Percentiles rank a stretch among this genome's conserved stretches.
phyloP scores from a whole-genome alignment of 2,329 filamentous ascomycete genomes.

The Fusarium scirpi region DNA sequence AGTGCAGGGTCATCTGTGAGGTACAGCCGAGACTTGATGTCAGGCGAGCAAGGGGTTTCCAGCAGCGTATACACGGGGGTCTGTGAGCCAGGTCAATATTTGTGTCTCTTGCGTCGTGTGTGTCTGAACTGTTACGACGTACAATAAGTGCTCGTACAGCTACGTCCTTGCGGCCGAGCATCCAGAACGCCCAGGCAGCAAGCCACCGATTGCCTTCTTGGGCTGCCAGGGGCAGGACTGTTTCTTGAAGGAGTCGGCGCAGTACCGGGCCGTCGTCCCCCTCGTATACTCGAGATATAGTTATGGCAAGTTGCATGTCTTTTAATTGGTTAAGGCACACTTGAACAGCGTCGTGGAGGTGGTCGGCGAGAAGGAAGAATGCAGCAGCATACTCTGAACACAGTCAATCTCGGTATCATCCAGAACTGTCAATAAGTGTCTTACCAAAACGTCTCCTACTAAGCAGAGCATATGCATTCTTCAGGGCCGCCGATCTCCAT shows the following conservation, averaged over 20 bases:
- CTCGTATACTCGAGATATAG: slow-evolving; percentile 88
- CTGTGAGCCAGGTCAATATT: slow-evolving; percentile 55
- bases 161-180: slow-evolving; percentile 83
- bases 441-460: slow-evolving; percentile 88
- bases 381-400: slow-evolving; percentile 88
- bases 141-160: slow-evolving; percentile 86
- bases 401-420: slow-evolving; percentile 48
- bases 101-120: background rate
- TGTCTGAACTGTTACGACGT: slow-evolving; percentile 51
- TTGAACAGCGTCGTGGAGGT: slow-evolving; percentile 84
- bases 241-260: slow-evolving; percentile 79
- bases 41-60: slow-evolving; percentile 74
- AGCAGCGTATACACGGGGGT: slow-evolving; percentile 82
- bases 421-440: slow-evolving; percentile 34
- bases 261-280: slow-evolving; percentile 84
- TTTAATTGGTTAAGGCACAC: slow-evolving; percentile 88
- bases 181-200: slow-evolving; percentile 95
- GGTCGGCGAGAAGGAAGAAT: slow-evolving; percentile 92
- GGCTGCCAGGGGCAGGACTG: slow-evolving; percentile 80
- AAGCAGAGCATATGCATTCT: slow-evolving; percentile 95
- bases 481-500: slow-evolving; percentile 90
- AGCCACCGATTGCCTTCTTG: slow-evolving; percentile 91
- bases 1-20: slow-evolving; percentile 91
- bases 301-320: slow-evolving; percentile 90
- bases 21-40: slow-evolving; percentile 81